Evolutionary conservation across 1,284 basidiomycete genomes (phyloP).

Genomic region (Ceratobasidium sp.): DNA sequence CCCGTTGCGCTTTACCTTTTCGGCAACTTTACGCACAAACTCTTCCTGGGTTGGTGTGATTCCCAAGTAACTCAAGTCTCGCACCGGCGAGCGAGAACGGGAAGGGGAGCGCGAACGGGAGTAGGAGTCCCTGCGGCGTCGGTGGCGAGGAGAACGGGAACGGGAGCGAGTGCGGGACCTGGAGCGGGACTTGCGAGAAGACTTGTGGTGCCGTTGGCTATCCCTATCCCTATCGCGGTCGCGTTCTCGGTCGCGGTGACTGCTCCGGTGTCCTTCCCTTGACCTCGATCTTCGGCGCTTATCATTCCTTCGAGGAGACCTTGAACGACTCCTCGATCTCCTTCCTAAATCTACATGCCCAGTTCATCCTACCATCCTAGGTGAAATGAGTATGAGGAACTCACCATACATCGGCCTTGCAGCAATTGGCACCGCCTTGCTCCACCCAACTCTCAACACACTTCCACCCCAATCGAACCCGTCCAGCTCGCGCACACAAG

Average conservation of each 20-base stretch:
- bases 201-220: conserved; percentile 26
- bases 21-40: conserved; percentile 86
- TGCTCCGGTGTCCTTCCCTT: conserved; percentile 40
- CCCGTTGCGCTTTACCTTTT: conserved; percentile 85
- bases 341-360: conserved; percentile 30
- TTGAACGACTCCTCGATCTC: conserved; percentile 17
- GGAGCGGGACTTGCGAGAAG: conserved; percentile 57
- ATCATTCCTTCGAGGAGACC: conserved; percentile 25
- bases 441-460: conserved; percentile 90
- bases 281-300: conserved; percentile 38
- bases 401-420: conserved; percentile 82
- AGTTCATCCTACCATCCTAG: no score
- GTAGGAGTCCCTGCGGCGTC: conserved; percentile 40
- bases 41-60: conserved; percentile 59
- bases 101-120: conserved; percentile 47
- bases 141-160: conserved; percentile 51
- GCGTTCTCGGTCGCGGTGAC: conserved; percentile 48
- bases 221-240: conserved; percentile 45
- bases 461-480: conserved; percentile 93
- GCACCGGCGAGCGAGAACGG: conserved; percentile 50
- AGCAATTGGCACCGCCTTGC: conserved; percentile 91
- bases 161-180: conserved; percentile 48
- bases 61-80: conserved; percentile 47
- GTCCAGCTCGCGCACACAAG: conserved; percentile 85
- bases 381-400: conserved; percentile 54